Evolutionary conservation across 1,284 basidiomycete genomes (phyloP), one percentile per base, ranked within the genome.

Genomic region (Cerioporus squamosus): DNA sequence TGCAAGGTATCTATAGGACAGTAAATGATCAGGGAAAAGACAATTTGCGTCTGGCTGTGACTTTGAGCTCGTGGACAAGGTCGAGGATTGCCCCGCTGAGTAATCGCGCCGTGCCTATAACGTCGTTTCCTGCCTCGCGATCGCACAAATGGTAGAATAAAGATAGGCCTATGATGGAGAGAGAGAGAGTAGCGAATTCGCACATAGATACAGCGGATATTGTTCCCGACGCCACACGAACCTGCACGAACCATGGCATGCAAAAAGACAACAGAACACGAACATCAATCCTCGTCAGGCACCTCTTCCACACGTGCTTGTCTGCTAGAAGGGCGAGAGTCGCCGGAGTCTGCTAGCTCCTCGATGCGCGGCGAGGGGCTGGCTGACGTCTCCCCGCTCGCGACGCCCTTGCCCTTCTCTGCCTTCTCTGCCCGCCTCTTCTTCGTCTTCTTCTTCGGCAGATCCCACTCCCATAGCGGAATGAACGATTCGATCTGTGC

Each of bases 401-500:
- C 66, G n/a, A 55, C 58, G 47, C 70, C 58, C 57, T 70, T 68
- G 24, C 70, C 62, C 61, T 77, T 77, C 62, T 80, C 73, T 17
- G 68, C 74, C 72, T 85, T 85, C 55, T 84, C 84, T 26, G 72
- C 74, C 66, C 82, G 84, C 77, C 80, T 88, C 77, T 88, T 90
- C 78, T 87, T 89, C 36, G 81, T 78, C 80, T 93, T 95, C 79
- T 94, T 95, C 79, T 94, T 94, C 14, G 95, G 94, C 51, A 96
- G 70, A 72, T 99, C 97, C 95, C 95, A 99, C 66, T 94, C 95
- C 94, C 95, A 99, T 6, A 94, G 75, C 14, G 97, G 97, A 68
- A 97, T 95, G 76, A 99, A 99, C 0, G 96, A 98, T 58, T 98
- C 97, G 64, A 98, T 86, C 95, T 97, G 44, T 22, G 22, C 5